Conservation (phyloP, 441 rosid genomes). For the Mallotus repandus region DNA sequence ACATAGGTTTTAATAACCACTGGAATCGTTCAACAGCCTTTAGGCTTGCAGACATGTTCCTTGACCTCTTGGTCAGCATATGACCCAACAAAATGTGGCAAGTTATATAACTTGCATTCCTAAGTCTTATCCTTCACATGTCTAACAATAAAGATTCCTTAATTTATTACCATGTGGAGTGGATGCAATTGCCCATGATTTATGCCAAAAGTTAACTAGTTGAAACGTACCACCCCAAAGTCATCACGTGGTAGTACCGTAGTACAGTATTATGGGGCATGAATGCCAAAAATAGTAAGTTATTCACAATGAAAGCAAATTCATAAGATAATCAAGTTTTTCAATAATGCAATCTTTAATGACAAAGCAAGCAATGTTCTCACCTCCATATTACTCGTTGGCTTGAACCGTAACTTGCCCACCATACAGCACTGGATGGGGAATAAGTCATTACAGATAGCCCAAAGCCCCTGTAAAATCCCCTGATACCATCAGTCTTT, state of each 20-base stretch:
- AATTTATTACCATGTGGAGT: not conserved
- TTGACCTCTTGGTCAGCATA: not conserved
- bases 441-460: conserved; percentile 88
- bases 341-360: not conserved
- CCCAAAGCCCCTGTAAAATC: conserved; percentile 92
- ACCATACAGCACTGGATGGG: conserved; percentile 98
- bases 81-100: not conserved
- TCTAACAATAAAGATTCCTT: not conserved
- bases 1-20: not conserved
- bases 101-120: not conserved
- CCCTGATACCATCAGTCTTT: conserved; percentile 71
- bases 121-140: not conserved
- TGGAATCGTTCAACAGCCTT: not conserved
- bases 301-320: not conserved
- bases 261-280: not conserved
- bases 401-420: conserved; percentile 97
- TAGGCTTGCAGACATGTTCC: not conserved
- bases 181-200: not conserved
- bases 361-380: conserved; percentile 18
- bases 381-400: conserved; percentile 96
- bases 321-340: not conserved
- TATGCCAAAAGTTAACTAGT: not conserved
- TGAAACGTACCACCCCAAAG: not conserved
- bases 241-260: not conserved
- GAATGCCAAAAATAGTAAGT: not conserved